These are phyloP conservation scores for Acanthamoeba triangularis DNA, from an alignment of 208 protist species.

Conservation along the genomic window DNA sequence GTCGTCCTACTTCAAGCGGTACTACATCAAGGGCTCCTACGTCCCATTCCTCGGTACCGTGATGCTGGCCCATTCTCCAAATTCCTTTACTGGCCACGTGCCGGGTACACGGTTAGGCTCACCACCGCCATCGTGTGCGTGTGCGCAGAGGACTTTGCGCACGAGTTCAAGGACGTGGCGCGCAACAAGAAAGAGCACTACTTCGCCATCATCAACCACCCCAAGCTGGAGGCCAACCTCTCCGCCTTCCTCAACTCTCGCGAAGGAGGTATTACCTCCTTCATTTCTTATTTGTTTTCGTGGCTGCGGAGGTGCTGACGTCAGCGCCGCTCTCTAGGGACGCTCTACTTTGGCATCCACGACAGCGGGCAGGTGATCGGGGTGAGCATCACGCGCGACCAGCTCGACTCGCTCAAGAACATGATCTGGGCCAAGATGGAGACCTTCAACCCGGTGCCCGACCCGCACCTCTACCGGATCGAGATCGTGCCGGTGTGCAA, in stretches of 20 bases:
- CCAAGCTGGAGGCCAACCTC: slow-evolving; percentile 64
- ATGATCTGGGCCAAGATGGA: slow-evolving; percentile 58
- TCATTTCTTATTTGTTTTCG: not conserved
- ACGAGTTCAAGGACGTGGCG: slow-evolving; percentile 59
- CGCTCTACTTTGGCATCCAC: slow-evolving; percentile 57
- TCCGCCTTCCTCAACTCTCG: slow-evolving; percentile 53
- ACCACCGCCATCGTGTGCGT: not conserved
- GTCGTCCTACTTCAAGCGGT: slow-evolving; percentile 26
- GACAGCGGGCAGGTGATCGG: slow-evolving; percentile 47
- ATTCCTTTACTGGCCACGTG: no score
- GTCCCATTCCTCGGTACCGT: slow-evolving; percentile 32
- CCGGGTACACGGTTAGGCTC: no score
- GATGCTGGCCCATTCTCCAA: not conserved
- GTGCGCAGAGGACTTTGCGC: slow-evolving; percentile 4
- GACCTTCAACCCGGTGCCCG: slow-evolving; percentile 62
- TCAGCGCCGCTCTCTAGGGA: not conserved
- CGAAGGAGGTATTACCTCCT: not conserved
- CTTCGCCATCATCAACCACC: slow-evolving; percentile 58
- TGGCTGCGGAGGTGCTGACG: no score
- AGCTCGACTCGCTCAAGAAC: slow-evolving; percentile 50
- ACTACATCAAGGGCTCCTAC: slow-evolving; percentile 63
- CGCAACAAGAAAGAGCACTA: slow-evolving; percentile 65
- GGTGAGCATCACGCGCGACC: slow-evolving; percentile 41
- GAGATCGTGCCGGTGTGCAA: slow-evolving; percentile 66
- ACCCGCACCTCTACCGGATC: slow-evolving; percentile 58